Evolutionary conservation across 257 asterid genomes (phyloP).

Genomic region (Avicennia marina): DNA sequence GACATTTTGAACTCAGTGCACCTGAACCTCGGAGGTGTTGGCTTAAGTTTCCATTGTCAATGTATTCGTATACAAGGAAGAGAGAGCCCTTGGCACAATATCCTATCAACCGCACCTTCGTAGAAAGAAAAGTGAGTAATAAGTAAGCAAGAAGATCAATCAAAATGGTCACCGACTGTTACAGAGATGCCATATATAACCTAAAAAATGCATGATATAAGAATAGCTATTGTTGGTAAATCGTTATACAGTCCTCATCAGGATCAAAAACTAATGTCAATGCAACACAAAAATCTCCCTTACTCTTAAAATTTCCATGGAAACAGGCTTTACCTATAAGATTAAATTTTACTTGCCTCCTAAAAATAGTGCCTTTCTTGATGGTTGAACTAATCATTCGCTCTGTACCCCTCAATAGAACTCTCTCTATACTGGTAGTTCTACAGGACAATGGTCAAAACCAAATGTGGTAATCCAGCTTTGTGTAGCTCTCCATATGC

Average conservation of each 20-base stretch:
- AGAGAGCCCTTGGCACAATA: constrained; percentile 84
- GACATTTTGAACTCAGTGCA: constrained; percentile 23
- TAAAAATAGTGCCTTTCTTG: too few relatives aligned
- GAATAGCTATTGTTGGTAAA: neutral
- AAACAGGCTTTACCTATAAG: too few relatives aligned
- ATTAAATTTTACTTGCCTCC: too few relatives aligned
- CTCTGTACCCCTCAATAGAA: too few relatives aligned
- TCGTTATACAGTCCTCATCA: neutral
- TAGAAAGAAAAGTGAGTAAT: constrained; percentile 10
- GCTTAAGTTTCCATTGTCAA: constrained; percentile 60
- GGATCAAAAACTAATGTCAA: neutral
- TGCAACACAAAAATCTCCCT: neutral
- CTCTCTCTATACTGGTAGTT: too few relatives aligned
- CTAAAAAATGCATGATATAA: too few relatives aligned
- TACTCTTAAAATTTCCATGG: neutral
- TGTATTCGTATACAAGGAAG: constrained; percentile 68
- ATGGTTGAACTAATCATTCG: too few relatives aligned
- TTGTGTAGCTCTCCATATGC: too few relatives aligned
- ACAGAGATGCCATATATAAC: too few relatives aligned
- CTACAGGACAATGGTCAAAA: too few relatives aligned
- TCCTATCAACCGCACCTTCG: constrained; percentile 82
- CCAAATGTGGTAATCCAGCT: too few relatives aligned
- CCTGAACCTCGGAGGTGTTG: constrained; percentile 90
- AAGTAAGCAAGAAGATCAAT: constrained; percentile 13
- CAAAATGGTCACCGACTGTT: too few relatives aligned